Base-by-base conservation (phyloP, 805 yeast species). In the Ogataea siamensis region DNA sequence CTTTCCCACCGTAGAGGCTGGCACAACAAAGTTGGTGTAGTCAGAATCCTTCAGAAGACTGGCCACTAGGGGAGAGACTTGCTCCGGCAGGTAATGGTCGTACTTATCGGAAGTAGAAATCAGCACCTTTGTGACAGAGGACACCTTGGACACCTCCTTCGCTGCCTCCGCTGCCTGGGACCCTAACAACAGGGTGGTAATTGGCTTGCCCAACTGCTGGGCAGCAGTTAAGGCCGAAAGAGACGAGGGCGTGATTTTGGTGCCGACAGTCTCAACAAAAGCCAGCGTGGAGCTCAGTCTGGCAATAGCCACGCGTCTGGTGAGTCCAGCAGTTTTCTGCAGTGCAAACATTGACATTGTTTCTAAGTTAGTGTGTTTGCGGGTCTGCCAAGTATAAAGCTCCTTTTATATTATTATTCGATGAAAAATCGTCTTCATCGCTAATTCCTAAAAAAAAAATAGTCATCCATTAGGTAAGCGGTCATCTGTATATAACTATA, bases 1-100 rank as follows among this genome's bases (percentile, higher is more conserved):
- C 62, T 89, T 88, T 34, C 97, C 96, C 15, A 82, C 81, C 1
- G 95, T 78, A n/a, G 94, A 80, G 26, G 91, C 85, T 4, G 95
- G 77, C 9, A 83, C 77, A 13, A 91, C 66, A 42, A 93, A 80
- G 60, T 88, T 94, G 11, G 84, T 75, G 63, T 68, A 73, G 19
- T 66, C 72, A 27, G 54, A 65, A 37, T 46, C 62, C 47, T 67
- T 63, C 34, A 81, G 59, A 28, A 76, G 53, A 44, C 70, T 62
- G 46, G 70, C 67, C 52, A 78, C 41, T 39, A 87, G 64, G n/a
- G 93, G 88, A 5, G 95, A 70, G 31, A 84, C 67, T 52, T 76
- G 75, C 64, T 91, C 99, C 5, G 98, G 93, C 30, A 87, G 71
- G 34, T 76, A 71, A 51, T 80, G 83, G 53, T 80, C 80, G 51